These are phyloP conservation scores for Naganishia sp. DNA, from an alignment of 1,284 basidiomycete species.

Conservation along the genomic window DNA sequence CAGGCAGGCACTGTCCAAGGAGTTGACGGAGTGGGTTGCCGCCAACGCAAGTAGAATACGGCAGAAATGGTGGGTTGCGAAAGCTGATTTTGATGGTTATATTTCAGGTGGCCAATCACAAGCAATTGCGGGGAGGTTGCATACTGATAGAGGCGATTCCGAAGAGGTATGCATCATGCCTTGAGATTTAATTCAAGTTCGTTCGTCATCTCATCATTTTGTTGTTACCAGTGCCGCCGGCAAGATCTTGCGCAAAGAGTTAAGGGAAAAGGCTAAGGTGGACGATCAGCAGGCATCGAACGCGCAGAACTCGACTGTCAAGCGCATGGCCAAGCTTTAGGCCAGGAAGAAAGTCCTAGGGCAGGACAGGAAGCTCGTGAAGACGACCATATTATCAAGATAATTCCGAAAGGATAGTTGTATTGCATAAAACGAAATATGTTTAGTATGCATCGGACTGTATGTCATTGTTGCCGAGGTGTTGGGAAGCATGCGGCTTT, in stretches of 20 bases:
- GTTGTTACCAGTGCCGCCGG: conserved; percentile 43
- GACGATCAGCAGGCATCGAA: conserved; percentile 27
- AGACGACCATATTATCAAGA: neutral
- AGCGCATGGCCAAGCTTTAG: conserved; percentile 27
- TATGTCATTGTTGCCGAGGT: too few relatives aligned
- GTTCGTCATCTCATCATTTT: too few relatives aligned
- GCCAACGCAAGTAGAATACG: conserved; percentile 54
- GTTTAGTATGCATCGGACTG: too few relatives aligned
- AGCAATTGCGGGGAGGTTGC: conserved; percentile 57
- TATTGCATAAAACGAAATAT: too few relatives aligned
- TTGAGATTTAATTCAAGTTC: too few relatives aligned
- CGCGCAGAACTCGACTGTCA: conserved; percentile 25
- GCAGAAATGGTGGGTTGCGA: neutral
- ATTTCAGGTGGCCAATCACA: conserved; percentile 53
- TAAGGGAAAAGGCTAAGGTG: conserved; percentile 37
- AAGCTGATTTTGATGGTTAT: neutral
- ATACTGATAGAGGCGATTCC: conserved; percentile 57
- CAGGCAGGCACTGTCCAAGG: conserved; percentile 55
- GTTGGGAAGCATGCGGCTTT: too few relatives aligned
- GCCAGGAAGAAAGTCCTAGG: neutral
- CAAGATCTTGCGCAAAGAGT: conserved; percentile 49
- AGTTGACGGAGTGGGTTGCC: conserved; percentile 65
- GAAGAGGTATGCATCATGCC: conserved; percentile 41
- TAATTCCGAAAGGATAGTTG: too few relatives aligned
- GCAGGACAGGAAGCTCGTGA: neutral